Conservation (phyloP, 345 rosid species). For the Eucalyptus curtisii region DNA sequence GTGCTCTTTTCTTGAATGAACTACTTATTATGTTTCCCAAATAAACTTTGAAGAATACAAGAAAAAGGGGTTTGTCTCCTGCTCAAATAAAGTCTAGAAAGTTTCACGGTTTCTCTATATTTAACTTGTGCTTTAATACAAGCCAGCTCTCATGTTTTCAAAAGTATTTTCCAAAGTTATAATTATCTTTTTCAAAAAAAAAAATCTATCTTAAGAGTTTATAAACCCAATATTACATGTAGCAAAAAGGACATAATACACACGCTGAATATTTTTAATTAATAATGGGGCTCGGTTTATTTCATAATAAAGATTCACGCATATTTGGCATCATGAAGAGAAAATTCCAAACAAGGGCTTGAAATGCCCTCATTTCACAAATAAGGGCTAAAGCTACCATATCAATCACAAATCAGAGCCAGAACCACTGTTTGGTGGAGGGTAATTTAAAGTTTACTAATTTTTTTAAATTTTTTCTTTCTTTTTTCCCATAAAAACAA, state of each 20-base stretch:
- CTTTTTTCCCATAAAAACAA: too few species aligned
- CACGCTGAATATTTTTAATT: not conserved
- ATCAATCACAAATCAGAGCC: too few species aligned
- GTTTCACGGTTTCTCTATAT: not conserved
- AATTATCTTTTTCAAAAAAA: not conserved
- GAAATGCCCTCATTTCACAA: too few species aligned
- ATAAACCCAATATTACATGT: not conserved
- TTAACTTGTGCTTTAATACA: not conserved
- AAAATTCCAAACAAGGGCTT: accelerated
- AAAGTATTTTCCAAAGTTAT: not conserved
- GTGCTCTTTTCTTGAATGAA: not conserved
- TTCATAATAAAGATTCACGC: not conserved
- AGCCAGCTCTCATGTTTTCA: not conserved
- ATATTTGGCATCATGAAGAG: not conserved
- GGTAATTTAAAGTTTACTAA: too few species aligned
- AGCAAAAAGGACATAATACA: not conserved
- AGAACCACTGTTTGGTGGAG: too few species aligned
- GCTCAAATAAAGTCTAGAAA: not conserved
- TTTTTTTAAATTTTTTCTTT: accelerated
- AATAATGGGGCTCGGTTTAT: not conserved
- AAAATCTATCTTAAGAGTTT: not conserved
- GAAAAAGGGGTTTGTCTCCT: not conserved
- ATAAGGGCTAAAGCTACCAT: too few species aligned
- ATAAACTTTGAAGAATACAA: not conserved
- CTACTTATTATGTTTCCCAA: not conserved